Base-by-base conservation (phyloP, 192 early-diverging fungal species). In the Phlyctochytrium planicorne region DNA sequence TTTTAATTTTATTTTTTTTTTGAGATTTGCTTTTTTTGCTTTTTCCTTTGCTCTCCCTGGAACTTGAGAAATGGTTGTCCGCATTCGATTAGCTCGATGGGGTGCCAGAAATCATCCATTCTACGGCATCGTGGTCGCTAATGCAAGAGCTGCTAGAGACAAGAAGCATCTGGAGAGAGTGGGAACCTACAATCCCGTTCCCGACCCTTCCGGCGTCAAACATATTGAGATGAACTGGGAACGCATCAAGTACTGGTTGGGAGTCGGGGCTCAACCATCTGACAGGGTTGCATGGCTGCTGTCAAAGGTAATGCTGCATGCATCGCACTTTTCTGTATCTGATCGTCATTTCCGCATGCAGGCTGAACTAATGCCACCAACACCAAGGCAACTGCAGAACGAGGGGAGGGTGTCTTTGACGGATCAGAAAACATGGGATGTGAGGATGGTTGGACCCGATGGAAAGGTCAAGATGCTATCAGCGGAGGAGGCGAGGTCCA, bases 221-320 rank as follows among this genome's bases (percentile, higher is more conserved):
- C 89, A 91, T 40, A 79, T 99, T 47, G 89, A 91, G 34, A 78
- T 97, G 57, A 89, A 96, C 69, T 82, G 88, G 76, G 91, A 89
- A 35, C 88, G 95, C 34, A 90, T 91, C 75, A 96, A 98, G 77
- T 95, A 99, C 77, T 99, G 97, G 97, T 78, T 99, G 52, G 91
- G 90, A 23, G 93, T 93, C 27, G 97, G 97, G 6, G 97, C 97
- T n/a, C 92, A 95, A 81, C 95, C 95, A 1, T 87, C 88, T n/a
- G 90, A 93, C 32, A 79, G 88, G 40, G 97, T 96, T n/a, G 87
- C 85, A 27, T 91, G 89, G 70, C 74, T 99, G 75, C 78, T 99
- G 24, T 89, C 87, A 62, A 92, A 92, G 88, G 90, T 92, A 73
- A 55, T 71, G n/a, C n/a, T n/a, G n/a, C n/a, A n/a, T n/a, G n/a